Conservation (phyloP, 495 filamentous ascomycete genomes). For the Aspergillus saccharolyticus region DNA sequence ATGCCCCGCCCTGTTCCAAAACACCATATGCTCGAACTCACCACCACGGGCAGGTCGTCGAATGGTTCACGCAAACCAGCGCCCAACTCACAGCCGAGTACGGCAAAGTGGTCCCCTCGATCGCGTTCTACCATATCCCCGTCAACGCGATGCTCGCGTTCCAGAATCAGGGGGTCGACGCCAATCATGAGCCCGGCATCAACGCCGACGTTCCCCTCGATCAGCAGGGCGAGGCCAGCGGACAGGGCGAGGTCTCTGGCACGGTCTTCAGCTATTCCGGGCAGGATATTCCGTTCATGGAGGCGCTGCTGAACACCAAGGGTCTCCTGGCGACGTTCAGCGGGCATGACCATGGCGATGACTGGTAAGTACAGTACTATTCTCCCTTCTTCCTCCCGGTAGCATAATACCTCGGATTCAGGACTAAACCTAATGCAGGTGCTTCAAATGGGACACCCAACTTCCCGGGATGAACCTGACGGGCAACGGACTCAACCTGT, state of each 20-base stretch:
- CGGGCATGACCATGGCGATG: slow-evolving; percentile 68
- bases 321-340: slow-evolving; percentile 60
- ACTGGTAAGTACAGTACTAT: slow-evolving; percentile 45
- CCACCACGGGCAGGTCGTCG: slow-evolving; percentile 36
- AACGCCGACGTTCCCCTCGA: slow-evolving; percentile 50
- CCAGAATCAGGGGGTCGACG: slow-evolving; percentile 41
- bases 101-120: slow-evolving; percentile 48
- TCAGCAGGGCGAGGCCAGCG: slow-evolving; percentile 20
- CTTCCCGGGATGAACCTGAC: slow-evolving; percentile 25
- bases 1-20: background rate
- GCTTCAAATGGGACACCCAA: slow-evolving; percentile 20
- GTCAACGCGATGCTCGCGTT: slow-evolving; percentile 50
- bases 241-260: slow-evolving; percentile 11
- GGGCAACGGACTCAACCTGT: slow-evolving; percentile 45
- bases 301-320: slow-evolving; percentile 49
- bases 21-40: too few relatives aligned
- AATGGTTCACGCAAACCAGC: slow-evolving; percentile 56
- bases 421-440: background rate
- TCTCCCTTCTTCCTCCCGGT: background rate
- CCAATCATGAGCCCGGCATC: slow-evolving; percentile 53
- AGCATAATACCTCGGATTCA: background rate
- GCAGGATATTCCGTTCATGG: slow-evolving; percentile 62
- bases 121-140: slow-evolving; percentile 74
- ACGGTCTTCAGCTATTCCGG: slow-evolving; percentile 27
- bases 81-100: slow-evolving; percentile 37